phyloP scores from a whole-genome alignment of 2,329 filamentous ascomycete species.

The Neonectria faginata region DNA sequence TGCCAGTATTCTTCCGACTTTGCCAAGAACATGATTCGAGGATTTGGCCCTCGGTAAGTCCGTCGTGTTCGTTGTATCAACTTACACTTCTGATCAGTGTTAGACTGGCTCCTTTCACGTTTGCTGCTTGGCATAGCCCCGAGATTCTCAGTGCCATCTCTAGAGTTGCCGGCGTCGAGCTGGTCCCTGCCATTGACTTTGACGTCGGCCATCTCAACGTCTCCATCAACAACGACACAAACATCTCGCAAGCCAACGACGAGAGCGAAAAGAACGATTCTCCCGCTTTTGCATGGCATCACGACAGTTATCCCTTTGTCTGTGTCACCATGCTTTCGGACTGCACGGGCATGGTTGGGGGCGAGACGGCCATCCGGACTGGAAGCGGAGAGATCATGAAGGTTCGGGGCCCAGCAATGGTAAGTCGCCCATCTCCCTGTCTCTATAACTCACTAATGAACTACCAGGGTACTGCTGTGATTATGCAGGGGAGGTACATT shows the following conservation, averaged over 20 bases:
- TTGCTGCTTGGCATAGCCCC: slow-evolving; percentile 60
- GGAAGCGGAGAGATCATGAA: slow-evolving; percentile 65
- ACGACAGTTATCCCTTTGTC: slow-evolving; percentile 75
- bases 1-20: slow-evolving; percentile 61
- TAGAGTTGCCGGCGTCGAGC: slow-evolving; percentile 64
- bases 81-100: not conserved
- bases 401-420: slow-evolving; percentile 69
- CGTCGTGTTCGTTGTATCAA: not conserved
- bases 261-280: slow-evolving; percentile 54
- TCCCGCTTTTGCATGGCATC: slow-evolving; percentile 72
- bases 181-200: slow-evolving; percentile 65
- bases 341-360: slow-evolving; percentile 71
- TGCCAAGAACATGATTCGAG: slow-evolving; percentile 67
- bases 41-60: slow-evolving; percentile 60
- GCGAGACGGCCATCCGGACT: slow-evolving; percentile 69
- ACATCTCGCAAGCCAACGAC: slow-evolving; percentile 23
- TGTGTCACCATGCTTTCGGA: slow-evolving; percentile 75
- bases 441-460: slow-evolving; percentile 47
- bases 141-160: slow-evolving; percentile 61
- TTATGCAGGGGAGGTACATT: slow-evolving; percentile 76
- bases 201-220: slow-evolving; percentile 66
- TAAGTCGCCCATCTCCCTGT: slow-evolving; percentile 58
- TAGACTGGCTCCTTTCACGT: slow-evolving; percentile 70
- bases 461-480: slow-evolving; percentile 65
- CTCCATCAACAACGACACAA: slow-evolving; percentile 62